Conservation (phyloP, 2,329 filamentous ascomycete species). For the Sporothrix pallida region DNA sequence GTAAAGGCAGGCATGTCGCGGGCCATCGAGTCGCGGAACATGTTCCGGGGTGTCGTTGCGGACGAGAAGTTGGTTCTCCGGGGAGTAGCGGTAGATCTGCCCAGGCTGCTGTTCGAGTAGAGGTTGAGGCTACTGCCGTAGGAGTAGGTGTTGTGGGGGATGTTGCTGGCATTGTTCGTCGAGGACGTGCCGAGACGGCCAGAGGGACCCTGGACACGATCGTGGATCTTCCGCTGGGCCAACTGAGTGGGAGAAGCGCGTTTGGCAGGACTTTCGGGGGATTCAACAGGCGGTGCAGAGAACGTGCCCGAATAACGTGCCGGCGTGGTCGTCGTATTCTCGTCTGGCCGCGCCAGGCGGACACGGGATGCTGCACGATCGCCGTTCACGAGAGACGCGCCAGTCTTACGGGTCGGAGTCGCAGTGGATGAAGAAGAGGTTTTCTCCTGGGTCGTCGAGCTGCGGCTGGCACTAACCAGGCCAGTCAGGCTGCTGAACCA, state of each 20-base stretch:
- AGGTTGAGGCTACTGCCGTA: slow-evolving; percentile 24
- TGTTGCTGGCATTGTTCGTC: background rate
- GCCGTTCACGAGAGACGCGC: slow-evolving; percentile 19
- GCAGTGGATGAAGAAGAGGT: background rate
- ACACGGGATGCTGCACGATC: slow-evolving; percentile 15
- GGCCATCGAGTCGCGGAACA: slow-evolving; percentile 44
- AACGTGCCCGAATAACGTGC: slow-evolving; percentile 36
- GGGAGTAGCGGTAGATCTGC: slow-evolving; percentile 35
- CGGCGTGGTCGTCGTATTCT: slow-evolving; percentile 34
- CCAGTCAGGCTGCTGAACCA: slow-evolving; percentile 38
- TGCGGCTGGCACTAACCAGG: slow-evolving; percentile 34
- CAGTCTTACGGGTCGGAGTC: slow-evolving; percentile 9
- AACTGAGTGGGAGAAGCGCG: slow-evolving; percentile 45
- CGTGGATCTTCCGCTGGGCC: slow-evolving; percentile 46
- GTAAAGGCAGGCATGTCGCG: slow-evolving; percentile 42
- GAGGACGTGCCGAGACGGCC: slow-evolving; percentile 39
- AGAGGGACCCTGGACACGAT: slow-evolving; percentile 45
- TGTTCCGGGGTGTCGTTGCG: slow-evolving; percentile 44
- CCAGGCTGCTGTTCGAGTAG: slow-evolving; percentile 21
- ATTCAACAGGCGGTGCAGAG: slow-evolving; percentile 37
- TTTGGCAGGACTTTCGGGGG: slow-evolving; percentile 45
- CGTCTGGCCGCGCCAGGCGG: slow-evolving; percentile 18
- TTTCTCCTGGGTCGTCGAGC: slow-evolving; percentile 20
- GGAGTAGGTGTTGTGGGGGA: background rate
- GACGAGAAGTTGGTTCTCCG: slow-evolving; percentile 43